Base-by-base conservation (phyloP, 2,329 filamentous ascomycete species). In the Fusarium sp. region DNA sequence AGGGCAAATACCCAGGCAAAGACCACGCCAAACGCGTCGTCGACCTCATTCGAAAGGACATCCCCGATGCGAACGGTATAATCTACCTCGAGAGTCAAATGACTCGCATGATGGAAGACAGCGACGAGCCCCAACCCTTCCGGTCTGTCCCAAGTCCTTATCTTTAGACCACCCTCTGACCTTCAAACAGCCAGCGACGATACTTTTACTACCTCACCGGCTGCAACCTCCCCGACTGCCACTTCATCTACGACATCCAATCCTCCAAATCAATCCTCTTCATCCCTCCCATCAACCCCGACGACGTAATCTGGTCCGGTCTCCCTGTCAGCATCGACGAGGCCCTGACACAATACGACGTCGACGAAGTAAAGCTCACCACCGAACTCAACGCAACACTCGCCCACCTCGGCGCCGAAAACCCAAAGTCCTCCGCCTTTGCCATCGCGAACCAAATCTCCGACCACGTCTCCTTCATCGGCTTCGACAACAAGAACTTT, bases 161-260 rank as follows among this genome's bases (percentile, higher is more conserved):
- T 48, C 40, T 50, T 28, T 6, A 12, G 18, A 5, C n/a, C 42
- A 43, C 11, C 18, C 1, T 20, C 66, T 69, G 14, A 68, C 48
- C 16, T 28, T 27, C 7, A 12, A 49, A 23, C 72, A 94, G 93
- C 71, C 94, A 98, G 82, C 92, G 94, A 68, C 91, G 96, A 58
- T 93, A 90, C 80, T 99, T 99, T 83, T 98, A 92, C 87, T 99
- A 99, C 81, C 85, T 98, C 46, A 95, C 93, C 25, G 96, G 96
- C 73, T 97, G 85, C 77, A 87, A 90, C 67, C 86, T 97, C 30
- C 88, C 94, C 63, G 94, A 98, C 80, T 91, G 91, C 75, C 90
- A 90, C 78, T 87, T 93, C 64, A 87, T 91, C 59, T 97, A 98
- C 83, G 91, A 97, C 71, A 90, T 97, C 61, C 84, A 87, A 47